Evolutionary conservation across 257 asterid species (phyloP), one percentile per base, ranked within the genome.

Genomic region (Catharanthus roseus): DNA sequence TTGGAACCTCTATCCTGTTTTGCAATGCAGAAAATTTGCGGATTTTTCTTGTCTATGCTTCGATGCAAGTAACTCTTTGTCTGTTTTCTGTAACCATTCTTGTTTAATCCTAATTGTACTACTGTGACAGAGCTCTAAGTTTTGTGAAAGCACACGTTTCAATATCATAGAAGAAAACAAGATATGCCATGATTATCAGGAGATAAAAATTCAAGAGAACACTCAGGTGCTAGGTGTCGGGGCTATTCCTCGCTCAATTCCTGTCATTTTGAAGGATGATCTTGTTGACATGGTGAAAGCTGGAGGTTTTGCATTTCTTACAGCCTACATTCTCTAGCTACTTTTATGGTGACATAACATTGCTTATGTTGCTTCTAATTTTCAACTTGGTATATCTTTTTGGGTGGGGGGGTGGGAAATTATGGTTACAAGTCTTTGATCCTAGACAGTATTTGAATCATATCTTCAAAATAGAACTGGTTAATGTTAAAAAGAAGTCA

Each of bases 181-280:
- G 85, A 69, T 84, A 73, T 89, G 99, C 57, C 97, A 86, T 84
- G 99, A 95, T 85, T 95, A 95, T 80, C 99, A 95, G 82, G 99
- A 95, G 85, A 88, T 95, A 53, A 91, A 95, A 82, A 87, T 95
- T 75, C 99, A 95, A 87, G 99, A 95, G 79, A 91, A 88, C 80
- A 88, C 97, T 54, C 99, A 95, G 77, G 90, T 95, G 67, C 86
- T 95, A 70, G 97, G 96, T 62, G 96, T 95, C 82, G 99, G 99
- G 77, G 91, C 97, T 72, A 89, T 95, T 80, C 99, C 99, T 72
- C 99, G 99, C 73, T 89, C 99, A 28, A 82, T 95, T 74, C 93
- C 90, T 80, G 92, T 86, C 78, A 91, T 95, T 77, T 77, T 95
- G 86, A 91, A 84, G 88, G 96, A 95, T 79, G 99, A 95, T 82